These are phyloP conservation scores for Tilletia walkeri DNA, from an alignment of 1,284 basidiomycete species.

Conservation along the genomic window DNA sequence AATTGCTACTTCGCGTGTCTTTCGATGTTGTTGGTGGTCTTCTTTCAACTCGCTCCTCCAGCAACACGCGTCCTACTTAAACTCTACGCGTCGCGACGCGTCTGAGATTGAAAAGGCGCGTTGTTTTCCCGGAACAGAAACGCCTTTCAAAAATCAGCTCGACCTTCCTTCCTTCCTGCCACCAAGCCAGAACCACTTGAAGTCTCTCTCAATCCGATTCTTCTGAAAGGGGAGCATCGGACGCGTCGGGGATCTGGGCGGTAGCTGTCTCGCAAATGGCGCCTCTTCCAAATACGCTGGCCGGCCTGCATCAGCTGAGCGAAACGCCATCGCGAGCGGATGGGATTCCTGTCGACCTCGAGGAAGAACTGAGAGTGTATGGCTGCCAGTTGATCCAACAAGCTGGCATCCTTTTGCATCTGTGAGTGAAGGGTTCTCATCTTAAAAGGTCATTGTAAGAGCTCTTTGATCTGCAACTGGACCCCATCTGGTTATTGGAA, in stretches of 20 bases:
- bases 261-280: not conserved
- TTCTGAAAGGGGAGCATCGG: not conserved
- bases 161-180: not conserved
- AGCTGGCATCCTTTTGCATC: conserved; percentile 81
- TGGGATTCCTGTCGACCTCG: conserved; percentile 74
- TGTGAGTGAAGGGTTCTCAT: conserved; percentile 62
- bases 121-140: too few species aligned
- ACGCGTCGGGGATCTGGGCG: not conserved
- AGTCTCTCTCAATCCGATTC: not conserved
- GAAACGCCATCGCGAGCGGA: conserved; percentile 77
- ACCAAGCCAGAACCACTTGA: not conserved
- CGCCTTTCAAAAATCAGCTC: too few species aligned
- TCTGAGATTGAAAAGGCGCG: too few species aligned
- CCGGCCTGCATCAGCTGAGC: conserved; percentile 73
- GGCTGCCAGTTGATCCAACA: conserved; percentile 84
- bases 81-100: too few species aligned
- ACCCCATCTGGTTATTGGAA: not conserved
- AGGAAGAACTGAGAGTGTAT: conserved; percentile 79
- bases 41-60: too few species aligned
- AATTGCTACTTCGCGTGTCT: too few species aligned
- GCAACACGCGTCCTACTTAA: too few species aligned
- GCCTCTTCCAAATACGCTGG: conserved; percentile 73
- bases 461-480: not conserved
- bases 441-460: not conserved
- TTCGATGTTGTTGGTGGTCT: too few species aligned